These are phyloP conservation scores for Tetrapisispora pingtungensis DNA, from an alignment of 805 yeast species.

Conservation along the genomic window DNA sequence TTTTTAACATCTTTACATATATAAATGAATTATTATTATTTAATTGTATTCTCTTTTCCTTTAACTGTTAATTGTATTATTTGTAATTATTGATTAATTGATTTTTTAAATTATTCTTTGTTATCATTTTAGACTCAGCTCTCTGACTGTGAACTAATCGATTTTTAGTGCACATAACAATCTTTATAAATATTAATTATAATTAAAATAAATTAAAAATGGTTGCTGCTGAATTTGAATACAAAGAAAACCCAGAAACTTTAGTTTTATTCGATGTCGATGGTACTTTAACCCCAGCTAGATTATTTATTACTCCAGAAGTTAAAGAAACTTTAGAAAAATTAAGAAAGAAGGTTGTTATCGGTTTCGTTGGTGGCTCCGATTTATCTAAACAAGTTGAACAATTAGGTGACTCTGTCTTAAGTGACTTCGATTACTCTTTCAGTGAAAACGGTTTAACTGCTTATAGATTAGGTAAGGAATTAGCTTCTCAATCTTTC, in stretches of 20 bases:
- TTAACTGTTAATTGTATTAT: no score
- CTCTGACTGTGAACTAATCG: not conserved
- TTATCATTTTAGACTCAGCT: not conserved
- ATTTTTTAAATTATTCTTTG: not conserved
- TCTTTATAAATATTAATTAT: not conserved
- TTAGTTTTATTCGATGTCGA: conserved; percentile 95
- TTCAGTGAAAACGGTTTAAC: conserved; percentile 97
- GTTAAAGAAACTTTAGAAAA: conserved; percentile 60
- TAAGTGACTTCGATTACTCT: conserved; percentile 84
- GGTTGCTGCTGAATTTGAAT: conserved; percentile 40
- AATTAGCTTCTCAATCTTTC: conserved; percentile 88
- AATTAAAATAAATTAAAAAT: not conserved
- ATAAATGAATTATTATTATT: no score
- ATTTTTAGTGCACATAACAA: not conserved
- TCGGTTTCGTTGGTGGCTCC: conserved; percentile 97
- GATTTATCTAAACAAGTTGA: conserved; percentile 91
- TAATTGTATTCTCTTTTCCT: no score
- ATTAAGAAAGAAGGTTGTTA: conserved; percentile 82
- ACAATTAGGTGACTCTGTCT: conserved; percentile 77
- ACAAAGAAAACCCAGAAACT: conserved; percentile 75
- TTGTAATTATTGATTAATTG: not conserved
- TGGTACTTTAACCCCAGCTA: conserved; percentile 97
- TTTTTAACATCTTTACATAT: no score
- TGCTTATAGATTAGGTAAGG: conserved; percentile 85
- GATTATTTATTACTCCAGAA: conserved; percentile 67